phyloP scores from a whole-genome alignment of 257 asterid genomes.

The Plantago major region DNA sequence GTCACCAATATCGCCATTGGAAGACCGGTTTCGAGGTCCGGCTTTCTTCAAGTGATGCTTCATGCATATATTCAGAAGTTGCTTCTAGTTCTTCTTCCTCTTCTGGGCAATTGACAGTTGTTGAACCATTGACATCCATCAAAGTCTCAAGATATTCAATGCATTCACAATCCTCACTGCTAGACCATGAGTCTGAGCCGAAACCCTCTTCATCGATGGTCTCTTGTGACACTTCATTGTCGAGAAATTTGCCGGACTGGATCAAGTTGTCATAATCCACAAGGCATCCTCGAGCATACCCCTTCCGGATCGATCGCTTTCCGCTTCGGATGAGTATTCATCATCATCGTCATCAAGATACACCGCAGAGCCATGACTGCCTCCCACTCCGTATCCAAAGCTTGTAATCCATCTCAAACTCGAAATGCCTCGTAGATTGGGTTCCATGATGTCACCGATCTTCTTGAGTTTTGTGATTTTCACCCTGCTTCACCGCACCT shows the following conservation, averaged over 20 bases:
- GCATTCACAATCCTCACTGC: conserved; percentile 26
- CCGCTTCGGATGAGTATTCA: conserved; percentile 10
- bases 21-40: neutral
- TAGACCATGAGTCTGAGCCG: conserved; percentile 26
- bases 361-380: conserved; percentile 18
- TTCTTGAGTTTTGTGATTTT: conserved; percentile 2
- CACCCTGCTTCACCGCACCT: conserved; percentile 3
- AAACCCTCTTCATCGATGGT: conserved; percentile 32
- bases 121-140: neutral
- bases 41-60: conserved; percentile 6
- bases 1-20: conserved; percentile 1
- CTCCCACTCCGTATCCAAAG: conserved; percentile 59
- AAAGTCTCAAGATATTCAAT: conserved; percentile 21
- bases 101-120: conserved; percentile 2
- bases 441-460: conserved; percentile 3
- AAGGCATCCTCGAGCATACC: conserved; percentile 2
- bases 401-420: conserved; percentile 20
- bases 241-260: conserved; percentile 19
- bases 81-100: conserved; percentile 18
- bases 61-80: too few relatives aligned
- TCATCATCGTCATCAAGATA: conserved; percentile 29
- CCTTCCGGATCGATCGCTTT: conserved; percentile 21
- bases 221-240: too few relatives aligned
- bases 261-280: conserved; percentile 14
- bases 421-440: too few relatives aligned